Percentiles rank a stretch among this genome's conserved stretches.
phyloP scores from a whole-genome alignment of 768 basidiomycete genomes.

The Collybiopsis luxurians region DNA sequence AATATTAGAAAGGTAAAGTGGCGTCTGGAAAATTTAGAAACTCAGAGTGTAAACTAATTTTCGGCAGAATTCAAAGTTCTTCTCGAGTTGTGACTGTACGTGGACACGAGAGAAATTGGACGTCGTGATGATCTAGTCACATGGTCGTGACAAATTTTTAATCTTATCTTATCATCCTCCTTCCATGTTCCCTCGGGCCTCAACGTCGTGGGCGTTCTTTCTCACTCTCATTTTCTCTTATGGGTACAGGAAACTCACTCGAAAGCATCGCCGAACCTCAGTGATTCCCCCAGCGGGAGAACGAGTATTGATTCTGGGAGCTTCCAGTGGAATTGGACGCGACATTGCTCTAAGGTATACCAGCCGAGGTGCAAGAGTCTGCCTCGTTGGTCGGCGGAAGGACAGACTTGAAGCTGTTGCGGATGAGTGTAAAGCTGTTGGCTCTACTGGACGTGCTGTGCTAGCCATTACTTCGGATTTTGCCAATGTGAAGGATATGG shows the following conservation, averaged over 20 bases:
- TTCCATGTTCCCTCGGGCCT: neutral
- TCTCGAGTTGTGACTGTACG: too few species aligned
- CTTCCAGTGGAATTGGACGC: conserved; percentile 79
- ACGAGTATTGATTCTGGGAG: conserved; percentile 64
- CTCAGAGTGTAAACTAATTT: too few species aligned
- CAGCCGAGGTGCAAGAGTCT: conserved; percentile 69
- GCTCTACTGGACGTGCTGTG: conserved; percentile 28
- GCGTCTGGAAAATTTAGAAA: too few species aligned
- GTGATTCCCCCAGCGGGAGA: neutral
- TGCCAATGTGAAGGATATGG: conserved; percentile 62
- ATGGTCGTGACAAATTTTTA: neutral
- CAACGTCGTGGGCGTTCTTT: neutral
- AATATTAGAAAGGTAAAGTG: too few species aligned
- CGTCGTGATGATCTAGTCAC: too few species aligned
- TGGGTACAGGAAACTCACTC: neutral
- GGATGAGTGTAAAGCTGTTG: conserved; percentile 47
- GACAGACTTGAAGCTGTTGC: conserved; percentile 55
- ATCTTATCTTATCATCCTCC: conserved; percentile 3
- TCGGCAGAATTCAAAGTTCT: too few species aligned
- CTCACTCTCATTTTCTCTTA: neutral
- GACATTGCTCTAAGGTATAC: conserved; percentile 71
- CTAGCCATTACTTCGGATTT: conserved; percentile 63
- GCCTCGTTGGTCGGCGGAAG: conserved; percentile 67
- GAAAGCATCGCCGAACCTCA: neutral
- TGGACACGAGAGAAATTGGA: too few species aligned